Conservation (phyloP, 2,329 filamentous ascomycete species). For the Phialocephala sp. region DNA sequence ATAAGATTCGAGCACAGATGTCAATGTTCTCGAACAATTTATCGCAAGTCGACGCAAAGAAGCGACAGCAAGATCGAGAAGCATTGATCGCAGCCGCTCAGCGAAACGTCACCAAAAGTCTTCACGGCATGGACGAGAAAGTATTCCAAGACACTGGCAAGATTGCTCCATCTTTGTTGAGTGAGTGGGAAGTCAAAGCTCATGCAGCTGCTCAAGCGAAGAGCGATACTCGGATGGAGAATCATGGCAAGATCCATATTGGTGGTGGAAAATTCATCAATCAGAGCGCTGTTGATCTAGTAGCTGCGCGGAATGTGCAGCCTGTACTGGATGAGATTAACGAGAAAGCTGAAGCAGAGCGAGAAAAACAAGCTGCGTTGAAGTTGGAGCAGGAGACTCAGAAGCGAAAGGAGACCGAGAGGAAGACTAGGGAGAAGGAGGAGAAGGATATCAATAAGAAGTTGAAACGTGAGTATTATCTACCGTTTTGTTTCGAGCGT, state of each 20-base stretch:
- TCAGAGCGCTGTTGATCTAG: conserved; percentile 76
- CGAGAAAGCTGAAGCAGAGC: conserved; percentile 74
- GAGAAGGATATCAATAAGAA: conserved; percentile 59
- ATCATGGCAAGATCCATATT: conserved; percentile 68
- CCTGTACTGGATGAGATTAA: conserved; percentile 86
- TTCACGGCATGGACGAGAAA: conserved; percentile 82
- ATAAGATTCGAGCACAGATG: conserved; percentile 80
- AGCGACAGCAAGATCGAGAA: conserved; percentile 76
- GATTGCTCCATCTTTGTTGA: conserved; percentile 69
- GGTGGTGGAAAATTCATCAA: conserved; percentile 84
- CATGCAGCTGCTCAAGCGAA: conserved; percentile 70
- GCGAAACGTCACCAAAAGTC: conserved; percentile 79
- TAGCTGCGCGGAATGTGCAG: conserved; percentile 78
- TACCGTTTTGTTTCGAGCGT: background rate
- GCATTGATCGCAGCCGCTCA: conserved; percentile 79
- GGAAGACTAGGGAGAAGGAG: conserved; percentile 62
- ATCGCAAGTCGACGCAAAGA: conserved; percentile 72
- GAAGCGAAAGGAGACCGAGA: conserved; percentile 62
- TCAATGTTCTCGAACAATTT: conserved; percentile 73
- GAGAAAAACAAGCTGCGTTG: conserved; percentile 67
- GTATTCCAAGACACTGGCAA: conserved; percentile 79
- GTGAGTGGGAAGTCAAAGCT: conserved; percentile 81
- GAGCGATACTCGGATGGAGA: conserved; percentile 62
- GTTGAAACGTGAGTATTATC: conserved; percentile 59
- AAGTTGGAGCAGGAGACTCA: conserved; percentile 69